A percentile compares a stretch with the other conserved stretches of the same genome.
Evolutionary conservation across 129 eudicot species (phyloP).

Genomic region (Centaurea solstitialis): DNA sequence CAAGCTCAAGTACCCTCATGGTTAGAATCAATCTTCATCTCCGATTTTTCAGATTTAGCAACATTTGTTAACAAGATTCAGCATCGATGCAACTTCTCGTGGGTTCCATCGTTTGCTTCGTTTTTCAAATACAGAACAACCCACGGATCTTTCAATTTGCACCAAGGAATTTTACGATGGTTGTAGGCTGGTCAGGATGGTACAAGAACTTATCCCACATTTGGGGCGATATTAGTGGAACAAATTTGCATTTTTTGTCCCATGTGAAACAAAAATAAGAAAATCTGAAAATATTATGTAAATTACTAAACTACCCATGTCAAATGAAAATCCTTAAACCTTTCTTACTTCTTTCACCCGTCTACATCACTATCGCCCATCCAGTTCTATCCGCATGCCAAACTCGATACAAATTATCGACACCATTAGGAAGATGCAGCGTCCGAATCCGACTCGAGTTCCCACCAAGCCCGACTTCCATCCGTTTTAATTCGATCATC

Average conservation of each 20-base stretch:
- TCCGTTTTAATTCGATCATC: conserved; percentile 28
- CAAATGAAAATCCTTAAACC: background rate
- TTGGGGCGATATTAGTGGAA: no score
- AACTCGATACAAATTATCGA: background rate
- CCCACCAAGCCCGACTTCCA: conserved; percentile 59
- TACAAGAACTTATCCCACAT: background rate
- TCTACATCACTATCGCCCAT: background rate
- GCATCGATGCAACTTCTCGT: background rate
- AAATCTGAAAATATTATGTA: background rate
- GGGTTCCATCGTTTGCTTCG: background rate
- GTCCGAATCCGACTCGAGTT: conserved; percentile 47
- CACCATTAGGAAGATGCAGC: conserved; percentile 11
- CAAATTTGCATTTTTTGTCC: background rate
- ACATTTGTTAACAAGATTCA: background rate
- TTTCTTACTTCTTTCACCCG: background rate
- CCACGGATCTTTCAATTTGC: no score
- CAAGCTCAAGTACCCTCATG: background rate
- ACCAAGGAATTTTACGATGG: no score
- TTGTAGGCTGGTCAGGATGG: background rate
- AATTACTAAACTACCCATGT: background rate
- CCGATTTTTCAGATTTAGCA: background rate
- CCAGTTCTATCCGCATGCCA: background rate
- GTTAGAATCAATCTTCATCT: background rate
- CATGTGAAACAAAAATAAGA: background rate
- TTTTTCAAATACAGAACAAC: background rate